Evolutionary conservation across 768 basidiomycete genomes (phyloP), one percentile per base, ranked within the genome.

Genomic region (Rhizopogon vesiculosus): DNA sequence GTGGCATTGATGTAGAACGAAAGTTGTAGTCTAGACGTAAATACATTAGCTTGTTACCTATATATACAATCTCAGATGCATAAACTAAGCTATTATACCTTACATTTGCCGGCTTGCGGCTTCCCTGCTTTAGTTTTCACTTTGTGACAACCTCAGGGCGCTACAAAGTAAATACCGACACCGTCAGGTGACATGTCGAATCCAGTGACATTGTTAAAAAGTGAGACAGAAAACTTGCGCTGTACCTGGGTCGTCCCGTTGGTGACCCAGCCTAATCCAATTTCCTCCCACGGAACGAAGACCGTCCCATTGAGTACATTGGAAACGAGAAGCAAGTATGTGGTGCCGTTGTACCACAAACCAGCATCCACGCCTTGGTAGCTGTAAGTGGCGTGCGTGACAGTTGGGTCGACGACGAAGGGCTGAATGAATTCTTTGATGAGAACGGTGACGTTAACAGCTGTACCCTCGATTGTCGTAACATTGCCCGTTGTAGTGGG

Each of bases 381-480:
- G 16, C 31, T 42, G 45, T 58, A 68, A n/a, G 16, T 48, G 38
- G 38, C 38, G 8, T 42, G 48, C 7, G 53, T 61, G 0, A 18
- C 62, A 3, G 1, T 9, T 0, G 64, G 58, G 13, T 59, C 38
- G 13, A 58, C 59, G 6, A 69, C 9, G 59, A 66, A 71, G 2
- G 68, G 60, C 41, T 61, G 61, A 42, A 71, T 22, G 4, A 6
- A 5, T 1, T 57, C 1, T 0, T 41, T 6, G 31, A 66, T 5
- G 50, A 66, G 0, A 5, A 0, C 3, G 0, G 40, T 66, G 9
- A 68, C 5, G 10, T n/a, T 41, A 0, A 5, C 1, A 1, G 62
- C 64, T 1, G 59, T 66, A 0, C 60, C 60, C 39, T 64, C 66
- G 42, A 71, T 68, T 8, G 65, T 69, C 9, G 55, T 56, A n/a